Evolutionary conservation across 2,329 filamentous ascomycete species (phyloP).

Genomic region (Lomentospora prolificans): DNA sequence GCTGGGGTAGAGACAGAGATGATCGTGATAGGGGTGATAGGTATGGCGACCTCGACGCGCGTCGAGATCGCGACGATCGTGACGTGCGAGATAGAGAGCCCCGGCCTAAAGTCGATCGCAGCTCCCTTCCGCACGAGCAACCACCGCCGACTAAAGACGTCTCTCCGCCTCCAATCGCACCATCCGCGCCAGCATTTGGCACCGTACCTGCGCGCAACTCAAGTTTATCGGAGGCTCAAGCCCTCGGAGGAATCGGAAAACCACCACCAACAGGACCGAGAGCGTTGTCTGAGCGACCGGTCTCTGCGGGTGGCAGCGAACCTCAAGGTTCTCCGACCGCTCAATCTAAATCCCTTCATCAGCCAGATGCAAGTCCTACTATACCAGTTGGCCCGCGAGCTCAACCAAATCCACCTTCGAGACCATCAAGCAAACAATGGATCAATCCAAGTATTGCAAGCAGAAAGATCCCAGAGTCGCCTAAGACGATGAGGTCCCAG

Average conservation of each 20-base stretch:
- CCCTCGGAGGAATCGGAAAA: constrained; percentile 29
- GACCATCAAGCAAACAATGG: constrained; percentile 50
- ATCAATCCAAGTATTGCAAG: constrained; percentile 38
- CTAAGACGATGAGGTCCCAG: constrained; percentile 39
- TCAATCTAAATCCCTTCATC: constrained; percentile 22
- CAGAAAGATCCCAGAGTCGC: constrained; percentile 42
- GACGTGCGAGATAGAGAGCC: constrained; percentile 36
- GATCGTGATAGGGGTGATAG: constrained; percentile 40
- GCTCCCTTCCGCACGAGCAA: constrained; percentile 37
- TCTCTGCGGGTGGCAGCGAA: constrained; percentile 23
- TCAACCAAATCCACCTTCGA: constrained; percentile 34
- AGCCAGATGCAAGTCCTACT: constrained; percentile 7
- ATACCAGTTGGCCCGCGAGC: constrained; percentile 46
- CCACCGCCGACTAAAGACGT: constrained; percentile 38
- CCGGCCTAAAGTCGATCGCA: constrained; percentile 41
- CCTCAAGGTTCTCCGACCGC: constrained; percentile 10
- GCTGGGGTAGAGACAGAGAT: constrained; percentile 46
- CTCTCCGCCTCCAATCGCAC: constrained; percentile 47
- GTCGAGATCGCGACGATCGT: constrained; percentile 34
- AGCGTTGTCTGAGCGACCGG: constrained; percentile 40
- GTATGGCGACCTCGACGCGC: constrained; percentile 28
- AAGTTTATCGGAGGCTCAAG: constrained; percentile 16
- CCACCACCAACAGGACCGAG: constrained; percentile 41
- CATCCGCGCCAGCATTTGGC: constrained; percentile 49
- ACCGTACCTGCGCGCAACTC: constrained; percentile 39